Evolutionary conservation across 2,329 filamentous ascomycete species (phyloP).

Genomic region (Trichoderma polysporum): DNA sequence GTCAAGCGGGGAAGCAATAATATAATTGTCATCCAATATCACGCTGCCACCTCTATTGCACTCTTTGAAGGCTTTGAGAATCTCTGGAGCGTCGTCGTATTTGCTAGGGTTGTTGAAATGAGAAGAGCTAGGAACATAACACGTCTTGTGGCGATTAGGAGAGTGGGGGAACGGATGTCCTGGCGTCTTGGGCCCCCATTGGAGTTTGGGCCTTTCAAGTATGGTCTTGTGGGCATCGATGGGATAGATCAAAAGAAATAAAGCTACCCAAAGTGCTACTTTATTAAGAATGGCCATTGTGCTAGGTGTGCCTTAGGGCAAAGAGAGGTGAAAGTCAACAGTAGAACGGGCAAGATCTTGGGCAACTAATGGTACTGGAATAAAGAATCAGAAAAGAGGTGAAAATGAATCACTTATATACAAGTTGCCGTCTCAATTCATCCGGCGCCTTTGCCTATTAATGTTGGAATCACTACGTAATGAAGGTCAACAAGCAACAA

Average conservation of each 20-base stretch:
- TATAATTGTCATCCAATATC: not conserved
- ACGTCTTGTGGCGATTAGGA: conserved; percentile 3
- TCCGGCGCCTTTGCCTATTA: conserved; percentile 4
- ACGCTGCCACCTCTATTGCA: not conserved
- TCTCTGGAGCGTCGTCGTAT: not conserved
- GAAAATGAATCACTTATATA: not conserved
- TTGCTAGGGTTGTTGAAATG: not conserved
- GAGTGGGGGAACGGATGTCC: conserved; percentile 3
- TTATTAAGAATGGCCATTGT: not conserved
- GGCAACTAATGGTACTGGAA: not conserved
- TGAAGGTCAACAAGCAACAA: not conserved
- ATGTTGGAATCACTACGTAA: not conserved
- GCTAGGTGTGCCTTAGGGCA: too few species aligned
- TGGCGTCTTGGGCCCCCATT: conserved; percentile 9
- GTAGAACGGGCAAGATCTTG: not conserved
- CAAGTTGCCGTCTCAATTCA: not conserved
- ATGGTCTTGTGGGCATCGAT: not conserved
- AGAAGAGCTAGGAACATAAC: not conserved
- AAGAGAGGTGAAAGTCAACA: not conserved
- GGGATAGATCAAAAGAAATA: not conserved
- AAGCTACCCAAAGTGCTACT: not conserved
- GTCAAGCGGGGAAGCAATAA: not conserved
- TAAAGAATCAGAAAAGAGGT: not conserved
- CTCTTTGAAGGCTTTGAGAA: not conserved
- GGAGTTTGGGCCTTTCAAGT: not conserved